Evolutionary conservation across 768 basidiomycete genomes (phyloP), one percentile per base, ranked within the genome.

Genomic region (Lentinula lateritia): DNA sequence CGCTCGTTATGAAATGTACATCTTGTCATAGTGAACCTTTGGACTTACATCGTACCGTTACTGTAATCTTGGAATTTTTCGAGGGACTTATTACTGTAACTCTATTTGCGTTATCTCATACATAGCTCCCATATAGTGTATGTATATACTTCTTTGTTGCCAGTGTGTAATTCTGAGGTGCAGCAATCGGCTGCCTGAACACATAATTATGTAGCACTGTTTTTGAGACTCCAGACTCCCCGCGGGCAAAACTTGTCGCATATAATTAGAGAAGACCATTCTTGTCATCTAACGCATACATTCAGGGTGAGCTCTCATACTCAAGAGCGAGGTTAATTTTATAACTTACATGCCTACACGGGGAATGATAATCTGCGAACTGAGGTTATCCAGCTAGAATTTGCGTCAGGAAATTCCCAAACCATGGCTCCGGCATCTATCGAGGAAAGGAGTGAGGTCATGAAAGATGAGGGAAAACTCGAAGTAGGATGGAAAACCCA

Each of bases 321-420:
- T 28, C 28, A 28, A 28, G 28, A 28, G 28, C 28, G 28, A 28
- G 28, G 28, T 28, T 28, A 4, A 28, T 28, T 28, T 28, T 28
- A 28, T 2, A 3, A 28, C 28, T 28, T 28, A 28, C 28, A 28
- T 28, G 39, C 12, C 48, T 68, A 76, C 50, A 67, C 69, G 36
- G 76, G 75, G 66, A 73, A 78, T 32, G 76, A 65, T 52, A 67
- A 67, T 5, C 71, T 62, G 20, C 78, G 75, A 38, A 78, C 78
- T 18, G 67, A 66, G 57, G 69, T 53, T 55, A 81, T 78, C 79
- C 79, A 81, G 28, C 73, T 32, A 10, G 74, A 70, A 16, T 70
- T 71, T 16, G 75, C 78, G 62, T 75, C 71, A 61, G 79, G 78
- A 68, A 73, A 80, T 74, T 74, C 64, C 71, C 71, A 71, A 28